Evolutionary conservation across 2,329 filamentous ascomycete genomes (phyloP).

Genomic region (Verticillium isaacii): DNA sequence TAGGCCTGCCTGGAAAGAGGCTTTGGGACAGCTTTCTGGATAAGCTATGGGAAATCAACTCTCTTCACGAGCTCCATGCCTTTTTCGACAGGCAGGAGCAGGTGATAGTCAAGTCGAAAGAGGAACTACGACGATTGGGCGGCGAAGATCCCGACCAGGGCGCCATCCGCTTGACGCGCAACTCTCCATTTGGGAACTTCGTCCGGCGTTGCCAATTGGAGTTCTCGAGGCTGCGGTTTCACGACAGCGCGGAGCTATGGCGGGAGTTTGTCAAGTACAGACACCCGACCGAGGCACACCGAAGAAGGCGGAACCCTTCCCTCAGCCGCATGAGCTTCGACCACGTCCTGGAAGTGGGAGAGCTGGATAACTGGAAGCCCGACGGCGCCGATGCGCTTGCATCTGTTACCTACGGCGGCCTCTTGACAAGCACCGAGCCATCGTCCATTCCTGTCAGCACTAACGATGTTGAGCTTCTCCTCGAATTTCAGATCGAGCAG

Average conservation of each 20-base stretch:
- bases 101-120: constrained; percentile 58
- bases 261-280: constrained; percentile 76
- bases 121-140: constrained; percentile 51
- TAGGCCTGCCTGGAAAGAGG: constrained; percentile 66
- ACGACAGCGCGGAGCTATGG: constrained; percentile 76
- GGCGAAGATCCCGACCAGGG: constrained; percentile 28
- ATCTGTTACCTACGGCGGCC: constrained; percentile 46
- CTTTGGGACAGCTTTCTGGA: constrained; percentile 84
- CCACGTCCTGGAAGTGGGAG: constrained; percentile 44
- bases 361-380: constrained; percentile 43
- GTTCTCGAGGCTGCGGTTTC: constrained; percentile 74
- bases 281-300: constrained; percentile 63
- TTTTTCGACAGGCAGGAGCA: constrained; percentile 62
- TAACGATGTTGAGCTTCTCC: constrained; percentile 72
- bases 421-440: constrained; percentile 38
- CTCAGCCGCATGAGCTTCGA: constrained; percentile 56
- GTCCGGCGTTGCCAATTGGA: constrained; percentile 73
- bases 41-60: constrained; percentile 79
- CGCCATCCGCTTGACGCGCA: constrained; percentile 60
- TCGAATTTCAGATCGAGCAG: constrained; percentile 85
- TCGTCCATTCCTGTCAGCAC: constrained; percentile 56
- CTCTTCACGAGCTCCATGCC: constrained; percentile 70
- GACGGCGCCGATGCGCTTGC: constrained; percentile 39
- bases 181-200: constrained; percentile 78
- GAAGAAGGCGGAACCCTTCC: constrained; percentile 58